Evolutionary conservation across 495 filamentous ascomycete genomes (phyloP).

Genomic region (Penicillium macrosclerotiorum): DNA sequence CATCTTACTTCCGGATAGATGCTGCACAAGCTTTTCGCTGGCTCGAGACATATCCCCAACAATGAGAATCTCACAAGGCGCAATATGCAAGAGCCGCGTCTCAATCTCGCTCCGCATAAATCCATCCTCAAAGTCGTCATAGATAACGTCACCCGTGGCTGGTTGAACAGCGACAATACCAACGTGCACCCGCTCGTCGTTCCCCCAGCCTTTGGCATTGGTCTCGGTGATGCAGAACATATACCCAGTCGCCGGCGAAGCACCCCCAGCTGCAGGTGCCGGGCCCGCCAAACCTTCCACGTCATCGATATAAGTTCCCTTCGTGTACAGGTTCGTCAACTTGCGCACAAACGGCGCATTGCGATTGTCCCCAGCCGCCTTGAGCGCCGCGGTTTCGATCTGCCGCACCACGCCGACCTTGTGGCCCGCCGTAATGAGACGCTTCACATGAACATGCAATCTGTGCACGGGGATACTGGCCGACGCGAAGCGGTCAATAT

Average conservation of each 20-base stretch:
- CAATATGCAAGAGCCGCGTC: constrained; percentile 89
- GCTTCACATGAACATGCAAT: constrained; percentile 91
- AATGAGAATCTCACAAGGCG: constrained; percentile 94
- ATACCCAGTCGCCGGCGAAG: constrained; percentile 78
- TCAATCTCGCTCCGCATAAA: constrained; percentile 98
- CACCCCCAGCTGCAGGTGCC: constrained; percentile 44
- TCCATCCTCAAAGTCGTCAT: constrained; percentile 95
- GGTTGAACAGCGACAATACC: constrained; percentile 95
- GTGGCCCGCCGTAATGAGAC: constrained; percentile 85
- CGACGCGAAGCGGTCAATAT: constrained; percentile 88
- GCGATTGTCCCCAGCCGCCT: constrained; percentile 92
- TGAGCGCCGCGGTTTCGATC: constrained; percentile 96
- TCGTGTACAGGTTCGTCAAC: constrained; percentile 95
- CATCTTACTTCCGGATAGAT: constrained; percentile 82
- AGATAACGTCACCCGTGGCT: constrained; percentile 91
- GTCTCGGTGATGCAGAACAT: constrained; percentile 90
- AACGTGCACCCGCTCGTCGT: constrained; percentile 90
- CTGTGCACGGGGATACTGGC: constrained; percentile 94
- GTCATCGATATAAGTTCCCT: constrained; percentile 97
- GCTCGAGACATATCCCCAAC: constrained; percentile 90
- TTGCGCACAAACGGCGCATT: constrained; percentile 91
- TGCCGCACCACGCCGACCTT: constrained; percentile 97
- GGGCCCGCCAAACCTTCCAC: constrained; percentile 70
- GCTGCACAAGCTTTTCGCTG: constrained; percentile 88
- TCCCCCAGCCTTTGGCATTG: constrained; percentile 78